phyloP scores from a whole-genome alignment of 805 yeast species.

The Naumovozyma baii region DNA sequence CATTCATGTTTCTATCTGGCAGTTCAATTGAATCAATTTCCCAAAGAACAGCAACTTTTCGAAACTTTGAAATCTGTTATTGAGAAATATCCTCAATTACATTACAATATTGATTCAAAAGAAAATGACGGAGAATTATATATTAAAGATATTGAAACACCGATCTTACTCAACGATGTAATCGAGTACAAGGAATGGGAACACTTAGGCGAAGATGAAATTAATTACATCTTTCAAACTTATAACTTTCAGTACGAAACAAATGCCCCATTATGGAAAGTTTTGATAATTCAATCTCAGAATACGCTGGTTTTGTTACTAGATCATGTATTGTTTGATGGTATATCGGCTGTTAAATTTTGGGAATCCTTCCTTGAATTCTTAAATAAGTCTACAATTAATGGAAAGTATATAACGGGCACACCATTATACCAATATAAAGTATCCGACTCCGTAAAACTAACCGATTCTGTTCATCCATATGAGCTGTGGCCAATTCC shows the following conservation, averaged over 20 bases:
- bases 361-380: constrained; percentile 12
- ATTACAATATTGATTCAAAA: constrained; percentile 9
- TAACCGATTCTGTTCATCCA: constrained; percentile 6
- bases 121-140: constrained; percentile 3
- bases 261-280: constrained; percentile 21
- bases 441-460: not conserved
- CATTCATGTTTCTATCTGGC: constrained; percentile 23
- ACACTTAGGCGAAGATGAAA: constrained; percentile 5
- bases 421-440: not conserved
- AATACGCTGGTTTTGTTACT: constrained; percentile 14
- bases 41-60: constrained; percentile 6
- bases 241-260: constrained; percentile 11
- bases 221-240: constrained; percentile 15
- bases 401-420: not conserved
- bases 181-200: constrained; percentile 14
- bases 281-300: constrained; percentile 11
- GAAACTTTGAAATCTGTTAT: constrained; percentile 10
- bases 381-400: constrained; percentile 2
- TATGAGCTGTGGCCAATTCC: constrained; percentile 19
- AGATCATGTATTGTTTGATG: constrained; percentile 25
- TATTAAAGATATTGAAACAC: constrained; percentile 3
- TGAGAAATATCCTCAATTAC: constrained; percentile 11
- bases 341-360: constrained; percentile 18
- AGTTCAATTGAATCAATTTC: constrained; percentile 14
- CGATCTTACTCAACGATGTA: constrained; percentile 15